These are phyloP conservation scores for Diaporthe amygdali DNA, from an alignment of 2,329 filamentous ascomycete genomes.

Conservation along the genomic window DNA sequence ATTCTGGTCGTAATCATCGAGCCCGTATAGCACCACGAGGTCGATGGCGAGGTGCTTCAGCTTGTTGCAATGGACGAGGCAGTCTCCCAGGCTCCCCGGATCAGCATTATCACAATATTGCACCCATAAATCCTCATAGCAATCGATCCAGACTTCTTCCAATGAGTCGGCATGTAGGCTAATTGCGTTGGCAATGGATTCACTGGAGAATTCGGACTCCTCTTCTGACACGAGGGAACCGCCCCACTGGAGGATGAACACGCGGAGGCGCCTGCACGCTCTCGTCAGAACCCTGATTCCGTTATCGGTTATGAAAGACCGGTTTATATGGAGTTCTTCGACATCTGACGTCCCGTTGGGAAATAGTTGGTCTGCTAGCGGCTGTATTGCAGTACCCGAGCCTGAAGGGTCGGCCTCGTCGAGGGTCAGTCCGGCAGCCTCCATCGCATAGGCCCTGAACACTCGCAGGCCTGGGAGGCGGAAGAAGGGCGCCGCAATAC, in stretches of 20 bases:
- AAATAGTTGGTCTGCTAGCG: background rate
- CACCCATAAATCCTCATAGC: background rate
- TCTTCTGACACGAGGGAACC: rapidly evolving
- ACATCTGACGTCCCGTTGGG: background rate
- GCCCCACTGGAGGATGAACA: background rate
- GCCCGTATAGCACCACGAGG: background rate
- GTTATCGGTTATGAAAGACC: background rate
- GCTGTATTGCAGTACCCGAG: background rate
- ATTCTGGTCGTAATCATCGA: background rate
- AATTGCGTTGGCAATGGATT: background rate
- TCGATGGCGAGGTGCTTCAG: background rate
- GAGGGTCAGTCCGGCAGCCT: background rate
- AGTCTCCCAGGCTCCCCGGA: background rate
- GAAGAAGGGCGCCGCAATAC: background rate
- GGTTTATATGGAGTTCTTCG: background rate
- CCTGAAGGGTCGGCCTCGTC: background rate
- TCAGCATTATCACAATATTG: background rate
- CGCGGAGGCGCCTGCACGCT: background rate
- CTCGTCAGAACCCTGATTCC: background rate
- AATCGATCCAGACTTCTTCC: background rate
- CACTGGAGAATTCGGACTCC: background rate
- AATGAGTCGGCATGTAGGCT: background rate
- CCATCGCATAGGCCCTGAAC: background rate
- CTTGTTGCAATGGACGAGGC: background rate
- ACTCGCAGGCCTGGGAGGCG: background rate